Conservation (phyloP, 106 monocot genomes). For the Phalaenopsis aphrodite region DNA sequence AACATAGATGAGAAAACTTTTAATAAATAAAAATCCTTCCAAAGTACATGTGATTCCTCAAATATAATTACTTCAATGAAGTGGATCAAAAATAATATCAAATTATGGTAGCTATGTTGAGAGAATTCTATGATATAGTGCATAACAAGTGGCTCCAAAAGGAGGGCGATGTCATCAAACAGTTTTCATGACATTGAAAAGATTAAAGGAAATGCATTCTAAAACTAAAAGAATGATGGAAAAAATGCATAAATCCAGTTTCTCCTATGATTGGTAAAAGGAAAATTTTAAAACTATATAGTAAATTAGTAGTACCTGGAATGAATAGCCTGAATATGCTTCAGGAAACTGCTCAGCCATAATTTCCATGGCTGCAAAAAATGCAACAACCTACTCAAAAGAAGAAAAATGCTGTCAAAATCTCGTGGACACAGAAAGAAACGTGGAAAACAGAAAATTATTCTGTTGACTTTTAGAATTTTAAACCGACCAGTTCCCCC, state of each 20-base stretch:
- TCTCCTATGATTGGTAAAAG: not conserved
- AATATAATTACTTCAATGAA: not conserved
- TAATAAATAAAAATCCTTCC: no score
- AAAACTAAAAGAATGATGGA: not conserved
- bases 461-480: not conserved
- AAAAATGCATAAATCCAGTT: not conserved
- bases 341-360: constrained; percentile 97
- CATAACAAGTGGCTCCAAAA: not conserved
- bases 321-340: constrained; percentile 64
- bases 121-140: not conserved
- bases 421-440: not conserved
- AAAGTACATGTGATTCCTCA: no score
- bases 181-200: not conserved
- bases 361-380: constrained; percentile 91
- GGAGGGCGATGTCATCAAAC: not conserved
- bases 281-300: not conserved
- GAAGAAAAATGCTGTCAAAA: not conserved
- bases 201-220: not conserved
- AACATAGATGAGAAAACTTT: no score
- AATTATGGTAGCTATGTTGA: not conserved
- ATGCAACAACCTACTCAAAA: constrained; percentile 78
- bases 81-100: not conserved
- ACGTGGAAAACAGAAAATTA: not conserved
- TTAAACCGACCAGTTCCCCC: constrained; percentile 66
- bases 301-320: constrained; percentile 36